phyloP scores from a whole-genome alignment of 169 alveolate species.

The Plasmodium cynomolgi region DNA sequence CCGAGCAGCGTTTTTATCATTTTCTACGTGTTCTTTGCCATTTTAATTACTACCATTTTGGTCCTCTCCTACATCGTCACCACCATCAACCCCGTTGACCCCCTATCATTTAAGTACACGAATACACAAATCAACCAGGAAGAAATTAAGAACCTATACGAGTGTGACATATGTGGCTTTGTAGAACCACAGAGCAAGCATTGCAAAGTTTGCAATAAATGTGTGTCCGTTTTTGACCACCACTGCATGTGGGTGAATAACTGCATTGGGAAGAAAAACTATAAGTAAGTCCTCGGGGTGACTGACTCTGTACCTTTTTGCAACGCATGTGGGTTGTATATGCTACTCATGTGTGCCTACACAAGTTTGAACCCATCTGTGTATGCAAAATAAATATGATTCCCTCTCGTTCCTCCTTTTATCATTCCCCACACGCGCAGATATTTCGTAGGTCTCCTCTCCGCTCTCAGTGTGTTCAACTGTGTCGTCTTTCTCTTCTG shows the following conservation, averaged over 20 bases:
- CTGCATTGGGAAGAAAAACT: constrained; percentile 90
- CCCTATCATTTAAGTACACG: constrained; percentile 77
- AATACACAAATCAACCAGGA: constrained; percentile 41
- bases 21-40: constrained; percentile 51
- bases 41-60: constrained; percentile 31
- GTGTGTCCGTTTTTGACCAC: constrained; percentile 91
- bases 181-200: constrained; percentile 86
- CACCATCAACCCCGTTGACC: constrained; percentile 83
- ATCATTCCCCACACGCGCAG: constrained; percentile 22
- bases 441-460: constrained; percentile 56
- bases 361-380: neutral
- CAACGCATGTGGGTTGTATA: neutral
- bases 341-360: neutral
- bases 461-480: constrained; percentile 33
- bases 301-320: neutral
- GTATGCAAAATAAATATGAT: neutral
- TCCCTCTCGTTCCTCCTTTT: neutral
- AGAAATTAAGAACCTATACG: constrained; percentile 28
- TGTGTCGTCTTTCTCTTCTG: constrained; percentile 67
- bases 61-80: constrained; percentile 78
- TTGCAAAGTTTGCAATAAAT: constrained; percentile 91
- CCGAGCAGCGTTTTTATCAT: constrained; percentile 25
- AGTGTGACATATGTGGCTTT: constrained; percentile 79
- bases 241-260: constrained; percentile 93
- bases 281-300: constrained; percentile 27